These are phyloP conservation scores for Dioscorea alata DNA, from an alignment of 106 monocot species.

Conservation along the genomic window DNA sequence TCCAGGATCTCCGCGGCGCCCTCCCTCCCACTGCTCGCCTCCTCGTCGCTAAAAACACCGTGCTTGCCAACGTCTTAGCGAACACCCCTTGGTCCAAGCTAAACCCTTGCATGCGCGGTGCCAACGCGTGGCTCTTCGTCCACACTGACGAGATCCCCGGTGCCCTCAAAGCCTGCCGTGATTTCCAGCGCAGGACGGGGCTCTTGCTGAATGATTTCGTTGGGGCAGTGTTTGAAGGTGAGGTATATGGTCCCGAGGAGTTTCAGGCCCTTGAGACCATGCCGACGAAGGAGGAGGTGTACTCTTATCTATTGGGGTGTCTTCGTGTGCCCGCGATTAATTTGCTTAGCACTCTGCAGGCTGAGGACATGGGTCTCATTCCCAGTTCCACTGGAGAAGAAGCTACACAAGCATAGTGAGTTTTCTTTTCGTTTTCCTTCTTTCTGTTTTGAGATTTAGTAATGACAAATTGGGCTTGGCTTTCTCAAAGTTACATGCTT, in stretches of 20 bases:
- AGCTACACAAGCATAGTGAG: too few relatives aligned
- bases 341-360: too few relatives aligned
- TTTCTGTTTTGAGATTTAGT: too few relatives aligned
- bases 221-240: constrained; percentile 61
- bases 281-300: constrained; percentile 39
- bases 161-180: constrained; percentile 37
- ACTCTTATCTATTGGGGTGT: constrained; percentile 42
- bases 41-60: constrained; percentile 49
- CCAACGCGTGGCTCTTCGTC: constrained; percentile 75
- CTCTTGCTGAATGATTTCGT: constrained; percentile 50
- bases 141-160: constrained; percentile 45
- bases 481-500: too few relatives aligned
- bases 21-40: constrained; percentile 41
- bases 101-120: constrained; percentile 37
- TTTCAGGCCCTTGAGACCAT: constrained; percentile 45
- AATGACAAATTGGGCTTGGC: too few relatives aligned
- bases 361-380: too few relatives aligned
- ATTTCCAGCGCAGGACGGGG: constrained; percentile 48
- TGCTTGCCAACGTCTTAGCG: constrained; percentile 32
- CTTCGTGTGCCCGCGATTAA: constrained; percentile 34
- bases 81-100: constrained; percentile 51
- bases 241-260: constrained; percentile 53
- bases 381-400: too few relatives aligned
- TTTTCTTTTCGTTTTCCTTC: too few relatives aligned
- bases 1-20: constrained; percentile 46